Base-by-base conservation (phyloP, 2,329 filamentous ascomycete species). In the Neofusicoccum cordaticola region DNA sequence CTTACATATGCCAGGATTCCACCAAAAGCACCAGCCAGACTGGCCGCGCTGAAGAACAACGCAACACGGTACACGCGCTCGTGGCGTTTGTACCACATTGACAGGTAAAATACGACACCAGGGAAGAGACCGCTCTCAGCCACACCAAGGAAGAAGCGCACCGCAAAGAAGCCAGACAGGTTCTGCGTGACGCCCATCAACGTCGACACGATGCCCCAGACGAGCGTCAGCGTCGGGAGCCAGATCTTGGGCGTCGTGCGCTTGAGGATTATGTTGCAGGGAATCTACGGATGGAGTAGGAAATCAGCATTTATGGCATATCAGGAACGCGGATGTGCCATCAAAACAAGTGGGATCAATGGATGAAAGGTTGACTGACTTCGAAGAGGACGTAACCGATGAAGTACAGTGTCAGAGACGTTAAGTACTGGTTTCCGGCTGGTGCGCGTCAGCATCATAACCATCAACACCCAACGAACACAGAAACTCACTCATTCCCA, bases 321-420 rank as follows among this genome's bases (percentile, higher is more conserved):
- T 31, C 27, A 7, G 27, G 27, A 31, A 31, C 27, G 27, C 27
- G 6, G 27, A 31, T 7, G 27, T 31, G 27, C 6, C 27, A 7
- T 31, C 27, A 31, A 31, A 31, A 5, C 27, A 31, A 3, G 4
- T 7, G 27, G 27, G 15, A 31, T 22, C 19, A 9, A 39, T 12
- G 37, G 13, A 19, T 17, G 34, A 12, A 7, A 8, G 22, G 7
- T 12, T 7, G 11, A 67, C 65, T 60, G 51, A 69, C 76, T 68
- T 83, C 81, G 64, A 83, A 79, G 2, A 81, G 66, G 8, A 82
- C 79, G 65, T 83, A 83, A 4, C 78, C 79, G 64, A 82, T 77
- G 70, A 91, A 91, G 73, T 89, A 91, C 0, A 90, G 73, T 0
- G 88, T 90, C 45, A 90, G 71, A 1, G 86, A 86, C 0, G 85